phyloP scores from a whole-genome alignment of 2,329 filamentous ascomycete species.

The Hirsutella minnesotensis region DNA sequence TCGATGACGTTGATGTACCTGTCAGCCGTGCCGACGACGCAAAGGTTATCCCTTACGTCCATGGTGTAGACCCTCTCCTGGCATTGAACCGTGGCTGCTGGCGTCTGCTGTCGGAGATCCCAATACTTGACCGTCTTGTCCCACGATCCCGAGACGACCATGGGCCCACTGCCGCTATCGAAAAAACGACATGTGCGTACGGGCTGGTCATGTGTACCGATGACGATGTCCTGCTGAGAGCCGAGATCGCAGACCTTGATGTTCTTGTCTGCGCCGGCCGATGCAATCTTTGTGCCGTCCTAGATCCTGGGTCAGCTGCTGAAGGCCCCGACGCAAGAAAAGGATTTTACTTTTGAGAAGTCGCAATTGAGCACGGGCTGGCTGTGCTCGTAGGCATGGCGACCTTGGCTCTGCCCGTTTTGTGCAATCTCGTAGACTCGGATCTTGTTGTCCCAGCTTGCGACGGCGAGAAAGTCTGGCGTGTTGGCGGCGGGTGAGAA shows the following conservation, averaged over 20 bases:
- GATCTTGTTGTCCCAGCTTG: slow-evolving; percentile 97
- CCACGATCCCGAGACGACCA: slow-evolving; percentile 88
- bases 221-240: slow-evolving; percentile 53
- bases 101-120: slow-evolving; percentile 59
- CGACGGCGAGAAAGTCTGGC: slow-evolving; percentile 71
- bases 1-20: slow-evolving; percentile 94
- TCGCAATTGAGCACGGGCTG: slow-evolving; percentile 74
- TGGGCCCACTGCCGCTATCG: slow-evolving; percentile 57
- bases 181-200: slow-evolving; percentile 72
- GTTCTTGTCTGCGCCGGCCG: slow-evolving; percentile 81
- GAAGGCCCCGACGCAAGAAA: no score
- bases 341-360: slow-evolving; percentile 66
- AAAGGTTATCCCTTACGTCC: slow-evolving; percentile 77
- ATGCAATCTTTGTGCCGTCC: slow-evolving; percentile 85
- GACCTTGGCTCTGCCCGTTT: slow-evolving; percentile 70
- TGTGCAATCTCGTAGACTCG: slow-evolving; percentile 85
- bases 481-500: slow-evolving; percentile 56
- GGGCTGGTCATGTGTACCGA: slow-evolving; percentile 75
- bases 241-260: slow-evolving; percentile 78
- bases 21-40: slow-evolving; percentile 88
- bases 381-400: slow-evolving; percentile 76
- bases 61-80: slow-evolving; percentile 82
- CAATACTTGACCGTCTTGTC: slow-evolving; percentile 87
- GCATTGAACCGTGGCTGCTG: slow-evolving; percentile 52
- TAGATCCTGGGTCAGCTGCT: slow-evolving; percentile 21